Evolutionary conservation across 2,329 filamentous ascomycete genomes (phyloP), one percentile per base, ranked within the genome.

Genomic region (Colletotrichum tofieldiae): DNA sequence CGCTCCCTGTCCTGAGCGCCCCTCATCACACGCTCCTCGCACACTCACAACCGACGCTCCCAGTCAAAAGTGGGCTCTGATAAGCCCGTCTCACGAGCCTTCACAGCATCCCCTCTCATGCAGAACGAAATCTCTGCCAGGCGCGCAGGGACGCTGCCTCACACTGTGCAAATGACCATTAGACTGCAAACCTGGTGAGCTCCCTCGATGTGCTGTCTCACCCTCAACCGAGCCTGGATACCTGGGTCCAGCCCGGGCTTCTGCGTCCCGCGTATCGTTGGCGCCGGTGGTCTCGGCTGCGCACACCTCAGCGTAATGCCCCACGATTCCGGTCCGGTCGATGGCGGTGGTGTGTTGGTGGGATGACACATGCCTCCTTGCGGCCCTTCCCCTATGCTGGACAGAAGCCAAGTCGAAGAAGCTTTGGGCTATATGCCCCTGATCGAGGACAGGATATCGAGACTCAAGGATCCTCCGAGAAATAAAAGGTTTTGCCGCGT

Each of bases 1-100:
- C 64, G 32, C 64, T 71, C 68, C 68, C 64, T 71, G 64, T 67
- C 64, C 61, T 41, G 52, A 69, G 60, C 39, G 39, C 68, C 64
- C 65, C 69, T 72, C 69, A 59, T 72, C 59, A 55, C 69, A 59
- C 55, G 65, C 65, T 60, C 43, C 45, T 51, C 59, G 52, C 45
- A 26, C 23, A 26, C 58, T 66, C 54, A 41, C 39, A 43, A 60
- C 60, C 58, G 37, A 64, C 58, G 54, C 65, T 70, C 58, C 62
- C 26, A 58, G 39, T 32, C 32, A 43, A 49, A 65, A 60, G 45
- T 37, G 65, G 65, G 65, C 51, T 51, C 55, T 63, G 68, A 71
- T 68, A 68, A 71, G 64, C 43, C 63, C 51, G 55, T 58, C 54
- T 60, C 56, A 61, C 67, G 62, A 61, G 63, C 56, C 68, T 61